Evolutionary conservation across 306 rosid genomes (phyloP), one percentile per base, ranked within the genome.

Genomic region (Purshia tridentata): DNA sequence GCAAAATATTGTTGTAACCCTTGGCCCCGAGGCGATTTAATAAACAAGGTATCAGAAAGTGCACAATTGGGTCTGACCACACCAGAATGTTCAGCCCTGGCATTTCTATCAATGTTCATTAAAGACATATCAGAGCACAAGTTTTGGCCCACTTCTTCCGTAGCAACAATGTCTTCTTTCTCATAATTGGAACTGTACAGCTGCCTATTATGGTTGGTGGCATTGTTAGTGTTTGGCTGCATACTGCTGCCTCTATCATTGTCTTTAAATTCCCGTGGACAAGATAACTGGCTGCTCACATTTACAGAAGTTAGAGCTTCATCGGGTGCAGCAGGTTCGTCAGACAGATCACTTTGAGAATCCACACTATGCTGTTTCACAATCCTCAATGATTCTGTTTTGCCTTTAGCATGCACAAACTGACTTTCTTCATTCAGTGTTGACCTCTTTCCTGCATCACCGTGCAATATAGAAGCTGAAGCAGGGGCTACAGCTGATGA

Each of bases 321-420:
- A 84, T 89, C 83, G 0, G 76, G 79, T 69, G 74, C 48, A 40
- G 35, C 51, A 65, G 78, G 67, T 67, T 77, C 82, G 72, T 86
- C 92, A 42, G 84, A 69, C 54, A 67, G 51, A 75, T 56, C 74
- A 10, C 48, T 48, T 62, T 42, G 75, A 73, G 23, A 46, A 65
- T 93, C 93, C 78, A 48, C 64, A 65, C 83, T 78, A 50, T 65
- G 81, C 57, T 86, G 93, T 81, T 79, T 93, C 71, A 72, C 74
- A 57, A 88, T 49, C 82, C 80, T 85, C 64, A 77, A 57, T 69
- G 84, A 67, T 39, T 90, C 96, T 44, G 42, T 77, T 63, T 82
- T 78, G 52, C 67, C 78, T 56, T 56, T 72, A 68, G 81, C 61
- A 70, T 75, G 66, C 45, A 77, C 57, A 77, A 65, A 64, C 66